These are phyloP conservation scores for Boletus reticuloceps DNA, from an alignment of 768 basidiomycete genomes.

Conservation along the genomic window DNA sequence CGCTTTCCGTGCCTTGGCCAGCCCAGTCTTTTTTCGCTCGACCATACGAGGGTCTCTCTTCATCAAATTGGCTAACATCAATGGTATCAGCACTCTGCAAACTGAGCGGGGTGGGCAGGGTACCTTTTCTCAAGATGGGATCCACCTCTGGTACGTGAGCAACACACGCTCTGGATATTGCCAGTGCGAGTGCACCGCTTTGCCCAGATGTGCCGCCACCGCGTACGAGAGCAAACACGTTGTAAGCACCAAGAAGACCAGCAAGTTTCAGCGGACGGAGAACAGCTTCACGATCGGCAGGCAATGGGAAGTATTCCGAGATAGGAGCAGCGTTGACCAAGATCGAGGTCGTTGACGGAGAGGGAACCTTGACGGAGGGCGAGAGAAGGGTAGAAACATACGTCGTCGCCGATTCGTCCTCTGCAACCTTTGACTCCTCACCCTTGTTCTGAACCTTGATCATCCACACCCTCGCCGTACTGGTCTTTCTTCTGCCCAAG, in stretches of 20 bases:
- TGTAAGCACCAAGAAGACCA: slow-evolving; percentile 83
- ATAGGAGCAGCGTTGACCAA: slow-evolving; percentile 86
- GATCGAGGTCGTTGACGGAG: slow-evolving; percentile 58
- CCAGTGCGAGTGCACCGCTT: slow-evolving; percentile 75
- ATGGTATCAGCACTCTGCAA: neutral
- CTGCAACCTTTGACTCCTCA: slow-evolving; percentile 2
- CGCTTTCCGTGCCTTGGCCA: slow-evolving; percentile 88
- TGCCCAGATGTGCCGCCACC: slow-evolving; percentile 94
- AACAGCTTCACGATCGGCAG: slow-evolving; percentile 76
- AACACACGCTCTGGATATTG: slow-evolving; percentile 71
- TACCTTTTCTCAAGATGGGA: slow-evolving; percentile 70
- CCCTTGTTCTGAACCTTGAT: slow-evolving; percentile 57
- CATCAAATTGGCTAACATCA: slow-evolving; percentile 67
- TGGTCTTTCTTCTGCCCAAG: slow-evolving; percentile 84
- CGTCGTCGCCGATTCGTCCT: slow-evolving; percentile 4
- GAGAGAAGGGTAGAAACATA: slow-evolving; percentile 18
- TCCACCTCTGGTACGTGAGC: slow-evolving; percentile 68
- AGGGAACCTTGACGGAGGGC: slow-evolving; percentile 14
- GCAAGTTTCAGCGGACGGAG: slow-evolving; percentile 83
- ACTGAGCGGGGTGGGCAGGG: neutral
- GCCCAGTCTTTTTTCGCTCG: slow-evolving; percentile 95
- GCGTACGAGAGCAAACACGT: slow-evolving; percentile 66
- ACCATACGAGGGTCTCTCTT: slow-evolving; percentile 96
- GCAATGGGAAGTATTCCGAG: slow-evolving; percentile 70
- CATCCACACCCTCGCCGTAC: slow-evolving; percentile 91